These are phyloP conservation scores for Pseudozyma hubeiensis DNA, from an alignment of 1,284 basidiomycete species.

Conservation along the genomic window DNA sequence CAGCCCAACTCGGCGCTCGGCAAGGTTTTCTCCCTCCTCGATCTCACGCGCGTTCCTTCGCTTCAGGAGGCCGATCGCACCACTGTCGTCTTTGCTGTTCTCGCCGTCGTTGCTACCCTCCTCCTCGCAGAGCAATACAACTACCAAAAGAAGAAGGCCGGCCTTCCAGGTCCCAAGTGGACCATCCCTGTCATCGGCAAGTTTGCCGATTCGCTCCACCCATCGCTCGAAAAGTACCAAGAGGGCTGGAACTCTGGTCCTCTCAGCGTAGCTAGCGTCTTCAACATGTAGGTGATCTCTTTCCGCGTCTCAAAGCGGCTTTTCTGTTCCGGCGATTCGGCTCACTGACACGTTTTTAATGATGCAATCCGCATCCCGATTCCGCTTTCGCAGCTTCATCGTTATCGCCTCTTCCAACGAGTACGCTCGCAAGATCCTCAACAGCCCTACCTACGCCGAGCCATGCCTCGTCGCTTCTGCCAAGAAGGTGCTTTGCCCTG, in stretches of 20 bases:
- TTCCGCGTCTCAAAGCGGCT: neutral
- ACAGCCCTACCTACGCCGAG: constrained; percentile 66
- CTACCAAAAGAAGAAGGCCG: constrained; percentile 61
- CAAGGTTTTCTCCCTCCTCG: constrained; percentile 43
- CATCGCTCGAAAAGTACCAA: constrained; percentile 67
- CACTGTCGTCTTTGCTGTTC: constrained; percentile 55
- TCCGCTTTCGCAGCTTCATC: constrained; percentile 58
- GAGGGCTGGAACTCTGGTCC: constrained; percentile 68
- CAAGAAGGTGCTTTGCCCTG: constrained; percentile 84
- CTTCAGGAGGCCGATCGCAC: constrained; percentile 48
- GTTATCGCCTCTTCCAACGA: constrained; percentile 67
- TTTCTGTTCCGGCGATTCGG: no score
- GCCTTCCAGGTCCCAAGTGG: constrained; percentile 65
- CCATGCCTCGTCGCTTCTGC: constrained; percentile 94
- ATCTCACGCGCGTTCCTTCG: constrained; percentile 38
- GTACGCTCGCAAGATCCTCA: constrained; percentile 67
- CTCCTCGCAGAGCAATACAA: constrained; percentile 60
- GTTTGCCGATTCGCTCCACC: constrained; percentile 66
- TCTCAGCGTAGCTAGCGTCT: constrained; percentile 67
- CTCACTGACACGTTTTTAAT: constrained; percentile 9
- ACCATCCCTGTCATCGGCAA: constrained; percentile 68
- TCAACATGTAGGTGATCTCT: constrained; percentile 59
- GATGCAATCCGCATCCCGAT: neutral
- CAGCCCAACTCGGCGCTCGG: constrained; percentile 23
- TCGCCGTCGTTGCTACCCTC: constrained; percentile 52